Conservation (phyloP, 1,284 basidiomycete species). For the Singerocomus inundabilis region DNA sequence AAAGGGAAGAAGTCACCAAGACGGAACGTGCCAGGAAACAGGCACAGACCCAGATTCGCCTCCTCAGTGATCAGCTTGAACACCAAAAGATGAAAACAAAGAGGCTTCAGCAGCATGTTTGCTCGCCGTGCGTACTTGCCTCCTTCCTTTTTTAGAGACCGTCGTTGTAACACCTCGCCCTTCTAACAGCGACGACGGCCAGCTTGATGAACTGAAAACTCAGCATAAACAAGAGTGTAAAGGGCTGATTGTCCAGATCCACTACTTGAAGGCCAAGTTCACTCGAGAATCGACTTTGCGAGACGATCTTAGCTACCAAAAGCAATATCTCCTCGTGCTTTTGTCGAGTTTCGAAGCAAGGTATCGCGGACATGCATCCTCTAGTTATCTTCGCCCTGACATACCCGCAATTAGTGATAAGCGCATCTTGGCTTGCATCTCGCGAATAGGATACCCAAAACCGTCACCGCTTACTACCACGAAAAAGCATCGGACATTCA, state of each 20-base stretch:
- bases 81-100: slow-evolving; percentile 49
- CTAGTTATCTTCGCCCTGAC: slow-evolving; percentile 2
- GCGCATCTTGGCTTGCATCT: slow-evolving; percentile 76
- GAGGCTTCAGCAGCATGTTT: slow-evolving; percentile 53
- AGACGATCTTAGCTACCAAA: slow-evolving; percentile 82
- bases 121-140: slow-evolving; percentile 46
- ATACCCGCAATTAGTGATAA: slow-evolving; percentile 54
- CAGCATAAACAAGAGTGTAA: slow-evolving; percentile 86
- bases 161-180: not conserved
- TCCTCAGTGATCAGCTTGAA: slow-evolving; percentile 69
- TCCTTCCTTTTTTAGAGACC: not conserved
- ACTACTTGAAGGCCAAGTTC: slow-evolving; percentile 90
- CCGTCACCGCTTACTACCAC: slow-evolving; percentile 37
- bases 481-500: slow-evolving; percentile 50
- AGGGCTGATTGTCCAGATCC: slow-evolving; percentile 84
- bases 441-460: slow-evolving; percentile 62
- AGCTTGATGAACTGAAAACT: slow-evolving; percentile 53
- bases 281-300: slow-evolving; percentile 83
- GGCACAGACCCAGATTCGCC: slow-evolving; percentile 57
- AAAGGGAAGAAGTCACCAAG: slow-evolving; percentile 51
- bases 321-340: slow-evolving; percentile 72
- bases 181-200: slow-evolving; percentile 45
- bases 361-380: slow-evolving; percentile 40
- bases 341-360: slow-evolving; percentile 69
- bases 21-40: slow-evolving; percentile 64